Conservation (phyloP, 345 rosid genomes). For the Hypericum androsaemum region DNA sequence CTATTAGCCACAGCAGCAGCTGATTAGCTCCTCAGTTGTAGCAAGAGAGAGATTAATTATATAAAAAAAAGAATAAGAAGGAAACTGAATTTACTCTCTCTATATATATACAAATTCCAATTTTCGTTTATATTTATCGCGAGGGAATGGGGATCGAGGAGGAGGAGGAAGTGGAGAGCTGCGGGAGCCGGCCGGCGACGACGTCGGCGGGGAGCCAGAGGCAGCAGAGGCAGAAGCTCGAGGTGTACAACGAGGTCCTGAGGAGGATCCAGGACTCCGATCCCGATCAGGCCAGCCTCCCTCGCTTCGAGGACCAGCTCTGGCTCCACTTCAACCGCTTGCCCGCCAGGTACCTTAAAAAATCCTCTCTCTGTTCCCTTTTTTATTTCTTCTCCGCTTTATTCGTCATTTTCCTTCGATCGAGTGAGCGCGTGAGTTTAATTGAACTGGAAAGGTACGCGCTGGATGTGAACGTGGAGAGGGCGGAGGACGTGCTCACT, state of each 20-base stretch:
- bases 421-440: too few relatives aligned
- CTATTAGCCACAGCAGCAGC: too few relatives aligned
- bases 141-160: constrained; percentile 71
- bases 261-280: constrained; percentile 59
- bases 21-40: too few relatives aligned
- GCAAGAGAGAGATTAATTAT: too few relatives aligned
- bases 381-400: not conserved
- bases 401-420: not conserved
- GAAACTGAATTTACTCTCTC: too few relatives aligned
- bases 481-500: constrained; percentile 83
- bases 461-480: constrained; percentile 90
- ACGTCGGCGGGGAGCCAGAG: constrained; percentile 46
- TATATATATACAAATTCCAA: too few relatives aligned
- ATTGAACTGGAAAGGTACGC: constrained; percentile 44
- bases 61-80: too few relatives aligned
- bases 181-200: constrained; percentile 68
- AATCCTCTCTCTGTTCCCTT: constrained; percentile 1
- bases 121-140: too few relatives aligned
- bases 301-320: constrained; percentile 87
- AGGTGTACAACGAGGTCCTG: constrained; percentile 71
- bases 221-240: constrained; percentile 69
- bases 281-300: constrained; percentile 56
- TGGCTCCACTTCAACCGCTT: constrained; percentile 97
- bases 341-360: constrained; percentile 63
- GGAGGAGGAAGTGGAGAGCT: constrained; percentile 73